phyloP scores from a whole-genome alignment of 345 rosid species.

The Arabidopsis arenosa region DNA sequence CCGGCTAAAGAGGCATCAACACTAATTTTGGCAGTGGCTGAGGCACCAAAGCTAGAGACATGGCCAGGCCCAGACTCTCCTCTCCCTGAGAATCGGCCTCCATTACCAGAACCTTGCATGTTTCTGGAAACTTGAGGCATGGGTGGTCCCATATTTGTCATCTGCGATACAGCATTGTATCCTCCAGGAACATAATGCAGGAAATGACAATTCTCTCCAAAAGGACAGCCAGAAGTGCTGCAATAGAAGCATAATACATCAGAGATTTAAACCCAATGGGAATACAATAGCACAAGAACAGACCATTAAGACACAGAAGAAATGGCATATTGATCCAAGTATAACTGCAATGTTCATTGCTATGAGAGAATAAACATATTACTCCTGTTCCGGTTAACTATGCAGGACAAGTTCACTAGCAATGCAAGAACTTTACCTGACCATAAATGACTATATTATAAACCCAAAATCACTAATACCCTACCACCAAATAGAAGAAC shows the following conservation, averaged over 20 bases:
- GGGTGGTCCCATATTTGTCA: constrained; percentile 66
- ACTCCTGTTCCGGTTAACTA: not conserved
- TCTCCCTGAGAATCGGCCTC: constrained; percentile 87
- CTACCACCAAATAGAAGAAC: constrained; percentile 25
- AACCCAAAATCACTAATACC: constrained; percentile 17
- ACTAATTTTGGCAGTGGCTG: constrained; percentile 92
- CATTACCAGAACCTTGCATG: constrained; percentile 68
- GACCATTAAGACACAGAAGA: not conserved
- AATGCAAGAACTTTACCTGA: constrained; percentile 5
- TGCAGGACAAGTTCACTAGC: constrained; percentile 10
- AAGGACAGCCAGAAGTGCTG: constrained; percentile 98
- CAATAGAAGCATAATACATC: constrained; percentile 39
- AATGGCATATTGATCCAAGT: not conserved
- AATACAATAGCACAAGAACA: constrained; percentile 24
- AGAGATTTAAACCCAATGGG: constrained; percentile 32
- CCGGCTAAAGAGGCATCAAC: constrained; percentile 93
- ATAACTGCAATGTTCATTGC: constrained; percentile 1
- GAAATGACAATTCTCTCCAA: constrained; percentile 98
- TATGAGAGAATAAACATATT: not conserved
- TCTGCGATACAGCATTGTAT: constrained; percentile 77
- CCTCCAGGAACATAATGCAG: constrained; percentile 98
- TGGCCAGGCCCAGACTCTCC: constrained; percentile 78
- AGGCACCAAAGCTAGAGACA: constrained; percentile 85
- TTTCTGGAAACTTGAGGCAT: constrained; percentile 65
- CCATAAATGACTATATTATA: constrained; percentile 14